These are phyloP conservation scores for Colletotrichum incanum DNA, from an alignment of 2,329 filamentous ascomycete genomes.

Conservation along the genomic window DNA sequence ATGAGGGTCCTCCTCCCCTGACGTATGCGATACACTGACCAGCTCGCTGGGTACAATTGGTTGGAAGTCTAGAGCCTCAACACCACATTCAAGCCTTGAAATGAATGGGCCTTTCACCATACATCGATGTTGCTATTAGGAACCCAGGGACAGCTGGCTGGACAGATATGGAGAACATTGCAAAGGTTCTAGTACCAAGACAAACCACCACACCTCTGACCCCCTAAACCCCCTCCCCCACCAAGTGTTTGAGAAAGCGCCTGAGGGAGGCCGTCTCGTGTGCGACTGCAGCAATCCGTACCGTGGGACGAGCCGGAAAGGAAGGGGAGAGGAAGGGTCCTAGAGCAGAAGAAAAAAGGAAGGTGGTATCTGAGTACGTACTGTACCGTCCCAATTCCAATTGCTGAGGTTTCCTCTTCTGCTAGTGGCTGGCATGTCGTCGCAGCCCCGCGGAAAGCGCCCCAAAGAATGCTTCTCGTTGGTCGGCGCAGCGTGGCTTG, in stretches of 20 bases:
- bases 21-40: neutral
- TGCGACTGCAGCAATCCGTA: no score
- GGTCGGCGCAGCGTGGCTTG: conserved; percentile 30
- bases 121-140: neutral
- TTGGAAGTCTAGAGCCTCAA: neutral
- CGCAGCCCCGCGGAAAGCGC: conserved; percentile 2
- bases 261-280: conserved; percentile 2
- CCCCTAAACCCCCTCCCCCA: neutral
- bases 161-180: neutral
- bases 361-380: neutral
- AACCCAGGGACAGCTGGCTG: neutral
- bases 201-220: neutral
- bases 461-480: neutral
- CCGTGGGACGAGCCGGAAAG: neutral
- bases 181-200: neutral
- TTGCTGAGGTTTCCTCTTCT: neutral
- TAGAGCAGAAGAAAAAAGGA: neutral
- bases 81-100: neutral
- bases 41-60: neutral
- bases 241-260: conserved; percentile 11
- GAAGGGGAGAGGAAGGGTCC: neutral
- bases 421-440: conserved; percentile 1
- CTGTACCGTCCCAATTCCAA: neutral
- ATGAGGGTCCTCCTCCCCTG: conserved; percentile 1
- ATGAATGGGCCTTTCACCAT: neutral